Conservation (phyloP, 768 basidiomycete genomes). For the Naganishia friedmannii region DNA sequence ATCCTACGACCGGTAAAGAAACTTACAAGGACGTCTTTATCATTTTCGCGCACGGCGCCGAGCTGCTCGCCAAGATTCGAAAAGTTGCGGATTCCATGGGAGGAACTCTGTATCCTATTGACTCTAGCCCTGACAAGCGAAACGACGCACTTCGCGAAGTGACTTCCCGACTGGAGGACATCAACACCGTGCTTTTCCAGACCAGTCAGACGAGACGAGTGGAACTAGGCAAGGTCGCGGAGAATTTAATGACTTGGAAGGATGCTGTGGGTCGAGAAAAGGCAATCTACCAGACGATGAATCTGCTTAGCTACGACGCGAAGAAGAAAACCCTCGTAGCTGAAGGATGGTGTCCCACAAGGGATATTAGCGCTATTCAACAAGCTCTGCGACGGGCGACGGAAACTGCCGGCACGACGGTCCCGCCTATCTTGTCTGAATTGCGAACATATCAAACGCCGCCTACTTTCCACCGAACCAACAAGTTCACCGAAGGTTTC, state of each 20-base stretch:
- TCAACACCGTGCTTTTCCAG: conserved; percentile 82
- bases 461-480: conserved; percentile 89
- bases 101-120: conserved; percentile 92
- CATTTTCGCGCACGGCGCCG: conserved; percentile 95
- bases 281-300: conserved; percentile 89
- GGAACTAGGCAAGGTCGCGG: conserved; percentile 80
- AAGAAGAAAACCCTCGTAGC: conserved; percentile 91
- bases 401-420: conserved; percentile 86
- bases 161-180: conserved; percentile 79
- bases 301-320: conserved; percentile 90
- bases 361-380: conserved; percentile 84
- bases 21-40: conserved; percentile 98
- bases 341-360: conserved; percentile 94
- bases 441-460: conserved; percentile 84
- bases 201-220: conserved; percentile 76
- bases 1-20: conserved; percentile 75
- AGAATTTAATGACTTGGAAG: conserved; percentile 82
- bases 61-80: conserved; percentile 89
- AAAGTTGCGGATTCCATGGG: conserved; percentile 99
- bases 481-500: conserved; percentile 94
- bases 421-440: conserved; percentile 89
- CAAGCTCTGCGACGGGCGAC: conserved; percentile 83
- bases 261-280: conserved; percentile 94
- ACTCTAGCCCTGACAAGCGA: conserved; percentile 88
- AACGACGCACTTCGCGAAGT: conserved; percentile 86